A percentile compares a stretch with the other conserved stretches of the same genome.
These are phyloP conservation scores for Sedum album DNA, from an alignment of 164 flowering plant species.

Conservation along the genomic window DNA sequence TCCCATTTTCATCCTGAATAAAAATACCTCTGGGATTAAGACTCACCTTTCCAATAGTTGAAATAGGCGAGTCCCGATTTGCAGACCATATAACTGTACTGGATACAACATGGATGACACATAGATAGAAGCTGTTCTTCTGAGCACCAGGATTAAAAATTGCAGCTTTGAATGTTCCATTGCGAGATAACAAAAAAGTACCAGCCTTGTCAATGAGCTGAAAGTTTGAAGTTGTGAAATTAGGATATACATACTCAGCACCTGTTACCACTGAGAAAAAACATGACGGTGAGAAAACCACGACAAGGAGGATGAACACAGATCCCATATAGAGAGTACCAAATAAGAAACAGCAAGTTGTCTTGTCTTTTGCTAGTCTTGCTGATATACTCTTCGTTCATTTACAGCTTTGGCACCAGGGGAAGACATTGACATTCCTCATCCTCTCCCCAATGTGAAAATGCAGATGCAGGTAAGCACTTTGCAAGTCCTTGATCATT, in stretches of 20 bases:
- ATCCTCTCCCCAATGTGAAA: neutral
- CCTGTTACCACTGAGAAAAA: constrained; percentile 16
- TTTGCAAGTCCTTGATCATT: neutral
- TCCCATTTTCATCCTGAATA: constrained; percentile 28
- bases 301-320: constrained; percentile 14
- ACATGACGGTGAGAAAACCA: constrained; percentile 18
- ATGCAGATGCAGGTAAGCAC: too few relatives aligned
- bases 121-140: constrained; percentile 41
- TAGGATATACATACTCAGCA: constrained; percentile 44
- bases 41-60: constrained; percentile 35
- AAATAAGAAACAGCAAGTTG: neutral
- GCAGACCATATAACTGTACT: constrained; percentile 72
- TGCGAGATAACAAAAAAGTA: constrained; percentile 49
- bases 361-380: too few relatives aligned
- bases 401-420: neutral
- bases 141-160: constrained; percentile 39
- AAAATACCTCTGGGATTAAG: constrained; percentile 44
- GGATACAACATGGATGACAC: constrained; percentile 52
- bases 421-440: neutral
- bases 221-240: constrained; percentile 55
- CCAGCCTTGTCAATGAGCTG: constrained; percentile 42
- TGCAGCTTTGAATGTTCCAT: constrained; percentile 51
- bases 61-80: constrained; percentile 49
- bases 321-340: constrained; percentile 20
- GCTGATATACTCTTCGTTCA: neutral